phyloP scores from a whole-genome alignment of 2,329 filamentous ascomycete genomes.

The Hymenoscyphus scutula region DNA sequence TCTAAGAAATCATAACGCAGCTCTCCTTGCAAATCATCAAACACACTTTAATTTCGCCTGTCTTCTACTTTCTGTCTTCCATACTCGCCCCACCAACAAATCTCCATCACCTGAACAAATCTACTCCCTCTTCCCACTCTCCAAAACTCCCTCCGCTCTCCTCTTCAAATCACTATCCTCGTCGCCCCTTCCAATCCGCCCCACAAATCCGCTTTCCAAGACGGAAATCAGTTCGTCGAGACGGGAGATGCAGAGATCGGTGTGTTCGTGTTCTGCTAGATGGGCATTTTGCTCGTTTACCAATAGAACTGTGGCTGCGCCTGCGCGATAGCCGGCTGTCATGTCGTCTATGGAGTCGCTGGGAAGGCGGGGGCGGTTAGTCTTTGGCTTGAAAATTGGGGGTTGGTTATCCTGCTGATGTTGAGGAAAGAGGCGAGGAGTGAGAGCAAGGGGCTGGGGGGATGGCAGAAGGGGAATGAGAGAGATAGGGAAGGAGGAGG shows the following conservation, averaged over 20 bases:
- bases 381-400: too few species aligned
- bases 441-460: neutral
- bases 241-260: conserved; percentile 68
- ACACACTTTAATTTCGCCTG: neutral
- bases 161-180: conserved; percentile 25
- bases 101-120: neutral
- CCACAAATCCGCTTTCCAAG: conserved; percentile 72
- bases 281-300: conserved; percentile 77
- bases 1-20: neutral
- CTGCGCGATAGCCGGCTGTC: conserved; percentile 77
- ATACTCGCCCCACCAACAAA: neutral
- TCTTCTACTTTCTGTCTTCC: neutral
- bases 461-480: neutral
- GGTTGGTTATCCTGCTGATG: too few species aligned
- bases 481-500: neutral
- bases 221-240: conserved; percentile 76
- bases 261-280: conserved; percentile 69
- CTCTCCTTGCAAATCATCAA: neutral
- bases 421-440: neutral
- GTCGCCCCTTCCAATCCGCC: conserved; percentile 35
- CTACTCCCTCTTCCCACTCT: conserved; percentile 22
- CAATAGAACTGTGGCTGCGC: conserved; percentile 86
- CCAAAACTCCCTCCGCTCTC: conserved; percentile 23
- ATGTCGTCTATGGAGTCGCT: conserved; percentile 88
- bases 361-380: too few species aligned